phyloP scores from a whole-genome alignment of 768 basidiomycete genomes.

The Podaxis mareebaensis region DNA sequence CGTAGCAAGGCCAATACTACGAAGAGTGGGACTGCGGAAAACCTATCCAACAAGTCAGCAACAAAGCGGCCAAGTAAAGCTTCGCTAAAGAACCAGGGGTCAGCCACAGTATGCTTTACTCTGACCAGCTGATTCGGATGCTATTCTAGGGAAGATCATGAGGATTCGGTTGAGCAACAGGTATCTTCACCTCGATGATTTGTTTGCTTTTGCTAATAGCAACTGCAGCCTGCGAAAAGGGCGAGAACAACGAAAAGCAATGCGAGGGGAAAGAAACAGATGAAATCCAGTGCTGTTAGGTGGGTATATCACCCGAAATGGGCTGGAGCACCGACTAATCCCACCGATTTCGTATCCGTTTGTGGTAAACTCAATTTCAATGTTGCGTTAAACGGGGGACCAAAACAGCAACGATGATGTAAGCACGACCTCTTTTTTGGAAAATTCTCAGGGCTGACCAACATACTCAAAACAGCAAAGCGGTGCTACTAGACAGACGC shows the following conservation, averaged over 20 bases:
- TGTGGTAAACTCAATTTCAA: background rate
- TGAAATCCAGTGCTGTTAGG: background rate
- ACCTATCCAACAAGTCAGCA: conserved; percentile 17
- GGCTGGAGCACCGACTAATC: background rate
- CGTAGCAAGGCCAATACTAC: conserved; percentile 31
- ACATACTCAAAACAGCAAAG: conserved; percentile 12
- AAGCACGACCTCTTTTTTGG: background rate
- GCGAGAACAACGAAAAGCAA: conserved; percentile 32
- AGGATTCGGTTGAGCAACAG: conserved; percentile 3
- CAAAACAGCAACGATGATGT: conserved; percentile 13
- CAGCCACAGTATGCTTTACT: background rate
- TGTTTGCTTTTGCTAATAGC: conserved; percentile 14
- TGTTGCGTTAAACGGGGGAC: background rate
- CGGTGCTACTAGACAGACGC: conserved; percentile 11
- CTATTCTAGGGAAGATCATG: conserved; percentile 3
- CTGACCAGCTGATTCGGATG: conserved; percentile 6
- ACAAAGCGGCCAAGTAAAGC: conserved; percentile 26
- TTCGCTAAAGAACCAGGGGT: conserved; percentile 17
- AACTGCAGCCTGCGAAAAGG: conserved; percentile 41
- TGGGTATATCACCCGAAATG: background rate
- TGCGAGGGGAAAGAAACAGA: conserved; percentile 17
- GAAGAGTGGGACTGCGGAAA: conserved; percentile 27
- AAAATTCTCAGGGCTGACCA: conserved; percentile 3
- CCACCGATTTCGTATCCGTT: background rate
- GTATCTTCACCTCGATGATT: conserved; percentile 8